phyloP scores from a whole-genome alignment of 225 moss, liverwort and hornwort species.

The Ulota crispa region DNA sequence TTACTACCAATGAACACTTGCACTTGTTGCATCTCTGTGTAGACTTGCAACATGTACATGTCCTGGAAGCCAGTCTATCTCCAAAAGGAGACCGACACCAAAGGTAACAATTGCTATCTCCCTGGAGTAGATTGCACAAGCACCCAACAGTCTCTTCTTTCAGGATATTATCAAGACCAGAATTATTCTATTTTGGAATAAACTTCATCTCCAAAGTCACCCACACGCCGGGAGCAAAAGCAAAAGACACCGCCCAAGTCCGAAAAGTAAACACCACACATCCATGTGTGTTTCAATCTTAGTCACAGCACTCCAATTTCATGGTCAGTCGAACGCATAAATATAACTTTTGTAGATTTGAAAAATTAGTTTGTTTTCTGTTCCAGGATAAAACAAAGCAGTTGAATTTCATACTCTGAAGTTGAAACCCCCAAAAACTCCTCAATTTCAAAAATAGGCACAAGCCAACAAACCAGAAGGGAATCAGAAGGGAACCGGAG shows the following conservation, averaged over 20 bases:
- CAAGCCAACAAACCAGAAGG: neutral
- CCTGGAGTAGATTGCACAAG: neutral
- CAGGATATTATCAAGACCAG: neutral
- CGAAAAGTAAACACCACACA: neutral
- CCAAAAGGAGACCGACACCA: no score
- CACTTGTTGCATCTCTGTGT: neutral
- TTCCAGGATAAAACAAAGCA: neutral
- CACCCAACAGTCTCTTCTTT: neutral
- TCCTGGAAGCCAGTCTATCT: neutral
- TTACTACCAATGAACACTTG: neutral
- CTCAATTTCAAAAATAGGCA: neutral
- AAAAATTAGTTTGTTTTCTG: no score
- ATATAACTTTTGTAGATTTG: neutral
- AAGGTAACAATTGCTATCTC: no score
- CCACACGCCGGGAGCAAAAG: neutral
- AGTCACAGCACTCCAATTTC: neutral
- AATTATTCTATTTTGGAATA: neutral
- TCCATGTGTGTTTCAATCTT: neutral
- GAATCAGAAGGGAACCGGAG: no score
- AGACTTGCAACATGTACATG: neutral
- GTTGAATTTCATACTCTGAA: neutral
- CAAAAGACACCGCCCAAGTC: neutral
- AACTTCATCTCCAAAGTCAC: neutral
- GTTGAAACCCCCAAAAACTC: neutral
- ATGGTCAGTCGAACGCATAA: no score